A percentile compares a stretch with the other conserved stretches of the same genome.
These are phyloP conservation scores for Malassezia sympodialis DNA, from an alignment of 1,284 basidiomycete genomes.

Conservation along the genomic window DNA sequence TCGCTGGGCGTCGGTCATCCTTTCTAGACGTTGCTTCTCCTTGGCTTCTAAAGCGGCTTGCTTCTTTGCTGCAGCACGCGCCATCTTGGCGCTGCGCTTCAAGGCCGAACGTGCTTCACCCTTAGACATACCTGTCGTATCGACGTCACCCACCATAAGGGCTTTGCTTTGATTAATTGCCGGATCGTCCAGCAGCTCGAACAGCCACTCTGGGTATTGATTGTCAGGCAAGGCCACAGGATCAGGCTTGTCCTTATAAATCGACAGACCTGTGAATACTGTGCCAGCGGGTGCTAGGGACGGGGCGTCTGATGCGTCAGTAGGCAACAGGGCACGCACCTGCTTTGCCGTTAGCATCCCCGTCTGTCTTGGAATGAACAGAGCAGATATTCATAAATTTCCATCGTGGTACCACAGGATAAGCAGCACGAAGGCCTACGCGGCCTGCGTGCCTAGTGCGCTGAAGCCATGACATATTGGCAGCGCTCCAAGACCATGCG, in stretches of 20 bases:
- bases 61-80: conserved; percentile 27
- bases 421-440: not conserved
- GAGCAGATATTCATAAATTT: not conserved
- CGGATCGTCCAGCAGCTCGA: conserved; percentile 57
- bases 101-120: conserved; percentile 39
- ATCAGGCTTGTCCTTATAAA: conserved; percentile 70
- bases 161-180: conserved; percentile 26
- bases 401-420: not conserved
- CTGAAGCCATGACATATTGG: not conserved
- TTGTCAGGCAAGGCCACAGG: conserved; percentile 71
- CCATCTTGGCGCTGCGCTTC: conserved; percentile 32
- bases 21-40: conserved; percentile 18
- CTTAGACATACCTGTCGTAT: conserved; percentile 39
- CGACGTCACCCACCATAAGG: conserved; percentile 27
- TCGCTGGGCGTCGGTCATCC: conserved; percentile 2
- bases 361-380: not conserved
- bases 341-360: not conserved
- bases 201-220: conserved; percentile 80
- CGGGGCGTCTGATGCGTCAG: conserved; percentile 12
- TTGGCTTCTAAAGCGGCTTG: conserved; percentile 27
- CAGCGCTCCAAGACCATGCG: not conserved
- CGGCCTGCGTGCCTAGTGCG: not conserved
- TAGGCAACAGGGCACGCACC: not conserved
- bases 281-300: conserved; percentile 54
- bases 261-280: conserved; percentile 66